Conservation (phyloP, 108 stramenopile genomes). For the Craspedostauros australis region DNA sequence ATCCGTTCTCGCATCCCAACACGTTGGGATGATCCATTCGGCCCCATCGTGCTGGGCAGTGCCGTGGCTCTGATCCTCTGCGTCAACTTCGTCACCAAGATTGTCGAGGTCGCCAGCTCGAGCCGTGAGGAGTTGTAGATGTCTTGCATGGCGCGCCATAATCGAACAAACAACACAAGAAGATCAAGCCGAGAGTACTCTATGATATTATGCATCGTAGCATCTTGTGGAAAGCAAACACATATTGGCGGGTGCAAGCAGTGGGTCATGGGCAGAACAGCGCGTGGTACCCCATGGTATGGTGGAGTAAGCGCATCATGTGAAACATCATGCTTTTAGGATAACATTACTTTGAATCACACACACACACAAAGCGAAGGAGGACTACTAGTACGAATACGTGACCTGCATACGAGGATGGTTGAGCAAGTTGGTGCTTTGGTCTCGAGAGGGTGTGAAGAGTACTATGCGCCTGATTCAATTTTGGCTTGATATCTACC, state of each 20-base stretch:
- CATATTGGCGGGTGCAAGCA: background rate
- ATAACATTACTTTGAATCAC: too few species aligned
- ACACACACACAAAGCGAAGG: too few species aligned
- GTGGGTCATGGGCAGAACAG: background rate
- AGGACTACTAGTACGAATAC: too few species aligned
- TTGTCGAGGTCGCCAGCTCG: conserved; percentile 32
- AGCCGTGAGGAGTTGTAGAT: background rate
- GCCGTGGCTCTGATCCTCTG: conserved; percentile 50
- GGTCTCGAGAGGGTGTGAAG: too few species aligned
- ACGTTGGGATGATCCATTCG: conserved; percentile 87
- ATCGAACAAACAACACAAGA: background rate
- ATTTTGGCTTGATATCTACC: too few species aligned
- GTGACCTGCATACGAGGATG: too few species aligned
- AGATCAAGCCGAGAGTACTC: background rate
- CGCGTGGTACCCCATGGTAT: too few species aligned
- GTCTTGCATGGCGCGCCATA: background rate
- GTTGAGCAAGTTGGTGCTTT: too few species aligned
- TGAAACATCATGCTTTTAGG: too few species aligned
- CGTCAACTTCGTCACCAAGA: conserved; percentile 69
- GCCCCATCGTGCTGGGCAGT: conserved; percentile 73
- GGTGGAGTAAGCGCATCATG: too few species aligned
- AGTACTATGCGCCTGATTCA: too few species aligned
- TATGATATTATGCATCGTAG: background rate
- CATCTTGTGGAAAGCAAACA: background rate
- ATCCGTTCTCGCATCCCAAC: conserved; percentile 80